Base-by-base conservation (phyloP, 768 basidiomycete species). In the Trametes villosa region DNA sequence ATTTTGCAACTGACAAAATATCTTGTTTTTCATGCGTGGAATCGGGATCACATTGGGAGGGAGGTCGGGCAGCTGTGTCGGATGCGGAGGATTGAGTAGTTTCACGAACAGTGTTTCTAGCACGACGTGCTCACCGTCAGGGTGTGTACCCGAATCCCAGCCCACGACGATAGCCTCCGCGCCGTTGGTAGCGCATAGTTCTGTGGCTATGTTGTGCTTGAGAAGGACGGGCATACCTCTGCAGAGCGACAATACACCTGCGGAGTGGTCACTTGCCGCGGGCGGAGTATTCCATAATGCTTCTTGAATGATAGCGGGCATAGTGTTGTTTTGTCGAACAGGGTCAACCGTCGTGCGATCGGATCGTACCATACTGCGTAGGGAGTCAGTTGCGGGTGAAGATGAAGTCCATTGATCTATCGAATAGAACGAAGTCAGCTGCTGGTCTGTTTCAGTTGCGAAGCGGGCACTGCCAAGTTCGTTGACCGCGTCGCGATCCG, bases 401-500 rank as follows among this genome's bases (percentile, higher is more conserved):
- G 44, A 45, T 26, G n/a, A n/a, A n/a, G 20, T 9, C 44, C 44
- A 45, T 17, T 20, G 4, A 17, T 45, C 44, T 7, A 45, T 26
- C 4, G 44, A 45, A 24, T 26, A 9, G 24, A 45, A 45, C 7
- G n/a, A 5, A 17, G 17, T 11, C 8, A 45, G 15, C 8, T 9
- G 7, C 8, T 9, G 8, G 8, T 58, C 18, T 58, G 56, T 18
- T 46, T 61, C 58, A 46, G 66, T 74, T 1, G 77, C 73, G 71
- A 77, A 81, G 9, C 70, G 57, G 9, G 33, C 13, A 11, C 48
- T 38, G 6, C 76, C 76, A 1, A 74, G 4, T 9, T 63, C 27
- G 63, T 81, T 81, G 1, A 79, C 70, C 50, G 64, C 56, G 65
- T 80, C 78, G 52, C 76, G 74, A 20, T 75, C 68, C 11, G 67